Evolutionary conservation across 2,329 filamentous ascomycete genomes (phyloP).

Genomic region (Paecilomyces variotii): DNA sequence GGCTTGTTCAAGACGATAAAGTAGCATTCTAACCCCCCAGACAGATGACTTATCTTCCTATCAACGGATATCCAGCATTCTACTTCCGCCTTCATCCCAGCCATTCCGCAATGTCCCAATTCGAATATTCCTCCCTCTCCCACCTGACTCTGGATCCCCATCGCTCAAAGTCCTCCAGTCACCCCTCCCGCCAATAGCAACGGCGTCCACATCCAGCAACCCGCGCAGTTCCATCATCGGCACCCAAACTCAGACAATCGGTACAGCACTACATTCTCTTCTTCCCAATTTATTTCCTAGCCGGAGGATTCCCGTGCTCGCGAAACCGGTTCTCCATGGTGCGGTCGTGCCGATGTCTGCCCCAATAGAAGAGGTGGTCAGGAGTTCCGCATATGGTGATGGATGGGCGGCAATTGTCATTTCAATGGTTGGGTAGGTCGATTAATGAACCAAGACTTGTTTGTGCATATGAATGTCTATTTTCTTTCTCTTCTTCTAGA

Average conservation of each 20-base stretch:
- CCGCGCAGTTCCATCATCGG: constrained; percentile 9
- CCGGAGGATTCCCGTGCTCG: constrained; percentile 72
- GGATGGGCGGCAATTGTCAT: constrained; percentile 84
- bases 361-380: constrained; percentile 72
- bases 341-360: constrained; percentile 72
- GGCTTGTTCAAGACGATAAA: background rate
- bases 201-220: constrained; percentile 15
- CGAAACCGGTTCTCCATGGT: constrained; percentile 78
- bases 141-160: constrained; percentile 44
- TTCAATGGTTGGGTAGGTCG: constrained; percentile 52
- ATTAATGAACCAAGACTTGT: background rate
- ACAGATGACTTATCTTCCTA: constrained; percentile 66
- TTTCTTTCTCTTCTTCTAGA: too few relatives aligned
- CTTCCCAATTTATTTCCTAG: constrained; percentile 82
- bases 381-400: constrained; percentile 78
- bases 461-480: too few relatives aligned
- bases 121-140: constrained; percentile 71
- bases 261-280: constrained; percentile 64
- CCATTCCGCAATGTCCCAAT: constrained; percentile 78
- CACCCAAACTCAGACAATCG: constrained; percentile 59
- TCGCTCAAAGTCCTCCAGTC: constrained; percentile 65
- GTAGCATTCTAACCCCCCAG: background rate
- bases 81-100: constrained; percentile 60
- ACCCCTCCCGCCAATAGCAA: constrained; percentile 48
- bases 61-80: constrained; percentile 65